Conservation (phyloP, 2,329 filamentous ascomycete species). For the Fusarium sp. region DNA sequence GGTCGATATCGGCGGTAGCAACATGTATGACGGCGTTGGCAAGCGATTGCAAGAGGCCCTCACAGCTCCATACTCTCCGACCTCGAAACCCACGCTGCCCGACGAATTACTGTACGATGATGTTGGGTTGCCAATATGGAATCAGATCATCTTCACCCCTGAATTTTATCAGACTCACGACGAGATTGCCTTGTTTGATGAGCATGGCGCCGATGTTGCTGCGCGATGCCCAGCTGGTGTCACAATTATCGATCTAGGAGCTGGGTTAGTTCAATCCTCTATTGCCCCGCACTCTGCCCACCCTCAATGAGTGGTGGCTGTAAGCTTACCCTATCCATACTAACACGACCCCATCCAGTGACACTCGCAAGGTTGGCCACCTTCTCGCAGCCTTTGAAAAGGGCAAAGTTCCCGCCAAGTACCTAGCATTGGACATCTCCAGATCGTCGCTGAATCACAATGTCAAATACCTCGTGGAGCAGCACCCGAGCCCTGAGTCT, state of each 20-base stretch:
- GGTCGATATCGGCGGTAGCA: constrained; percentile 51
- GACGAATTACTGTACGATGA: constrained; percentile 54
- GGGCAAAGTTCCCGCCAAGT: constrained; percentile 43
- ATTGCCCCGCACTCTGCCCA: constrained; percentile 23
- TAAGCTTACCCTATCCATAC: constrained; percentile 31
- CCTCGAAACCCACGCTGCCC: constrained; percentile 45
- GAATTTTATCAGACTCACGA: constrained; percentile 55
- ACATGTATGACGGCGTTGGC: constrained; percentile 43
- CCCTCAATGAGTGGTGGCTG: constrained; percentile 10
- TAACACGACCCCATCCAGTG: constrained; percentile 41
- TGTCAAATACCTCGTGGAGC: constrained; percentile 43
- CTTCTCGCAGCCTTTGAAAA: constrained; percentile 49
- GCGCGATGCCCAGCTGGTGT: constrained; percentile 41
- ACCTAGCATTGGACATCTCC: constrained; percentile 54
- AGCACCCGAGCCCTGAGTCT: constrained; percentile 39
- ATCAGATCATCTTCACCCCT: constrained; percentile 51
- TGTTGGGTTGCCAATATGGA: constrained; percentile 51
- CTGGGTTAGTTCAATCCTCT: constrained; percentile 48
- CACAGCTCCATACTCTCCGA: constrained; percentile 32
- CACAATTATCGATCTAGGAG: constrained; percentile 53
- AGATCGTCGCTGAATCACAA: constrained; percentile 48
- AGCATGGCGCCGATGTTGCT: constrained; percentile 49
- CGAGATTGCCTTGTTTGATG: constrained; percentile 50
- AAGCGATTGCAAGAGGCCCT: constrained; percentile 43
- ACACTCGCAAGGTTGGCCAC: constrained; percentile 53